phyloP scores from a whole-genome alignment of 352 stramenopile species.

The Aphanomyces invadans region DNA sequence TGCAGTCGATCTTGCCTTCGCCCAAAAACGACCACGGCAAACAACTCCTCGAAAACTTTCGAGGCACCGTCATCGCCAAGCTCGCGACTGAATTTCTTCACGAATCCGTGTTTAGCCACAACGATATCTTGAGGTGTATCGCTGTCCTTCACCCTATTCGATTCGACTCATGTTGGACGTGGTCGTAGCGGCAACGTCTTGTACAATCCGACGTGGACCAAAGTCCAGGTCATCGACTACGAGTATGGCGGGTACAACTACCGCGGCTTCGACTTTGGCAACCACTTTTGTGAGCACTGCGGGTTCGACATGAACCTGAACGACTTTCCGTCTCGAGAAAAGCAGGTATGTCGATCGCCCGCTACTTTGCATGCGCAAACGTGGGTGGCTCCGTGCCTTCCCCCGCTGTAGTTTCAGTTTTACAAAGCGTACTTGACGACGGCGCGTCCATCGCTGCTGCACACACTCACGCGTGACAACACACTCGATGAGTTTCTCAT shows the following conservation, averaged over 20 bases:
- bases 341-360: constrained; percentile 33
- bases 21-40: constrained; percentile 54
- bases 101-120: constrained; percentile 89
- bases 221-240: constrained; percentile 93
- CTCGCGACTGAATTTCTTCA: constrained; percentile 64
- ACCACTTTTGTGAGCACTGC: constrained; percentile 93
- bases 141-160: too few species aligned
- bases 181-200: constrained; percentile 74
- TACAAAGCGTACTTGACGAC: constrained; percentile 78
- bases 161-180: too few species aligned
- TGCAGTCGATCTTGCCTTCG: constrained; percentile 78
- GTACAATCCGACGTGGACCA: constrained; percentile 62
- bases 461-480: constrained; percentile 53
- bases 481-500: constrained; percentile 78
- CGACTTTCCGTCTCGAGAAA: constrained; percentile 69
- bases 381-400: not conserved
- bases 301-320: constrained; percentile 89
- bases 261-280: constrained; percentile 90
- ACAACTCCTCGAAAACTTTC: constrained; percentile 37
- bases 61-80: constrained; percentile 58
- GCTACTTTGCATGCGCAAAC: too few species aligned
- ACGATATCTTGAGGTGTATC: constrained; percentile 88
- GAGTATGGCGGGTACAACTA: constrained; percentile 88
- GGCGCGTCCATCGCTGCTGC: constrained; percentile 53
- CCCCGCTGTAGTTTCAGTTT: constrained; percentile 50